These are phyloP conservation scores for Globisporangium nodosum DNA, from an alignment of 352 stramenopile species.

Conservation along the genomic window DNA sequence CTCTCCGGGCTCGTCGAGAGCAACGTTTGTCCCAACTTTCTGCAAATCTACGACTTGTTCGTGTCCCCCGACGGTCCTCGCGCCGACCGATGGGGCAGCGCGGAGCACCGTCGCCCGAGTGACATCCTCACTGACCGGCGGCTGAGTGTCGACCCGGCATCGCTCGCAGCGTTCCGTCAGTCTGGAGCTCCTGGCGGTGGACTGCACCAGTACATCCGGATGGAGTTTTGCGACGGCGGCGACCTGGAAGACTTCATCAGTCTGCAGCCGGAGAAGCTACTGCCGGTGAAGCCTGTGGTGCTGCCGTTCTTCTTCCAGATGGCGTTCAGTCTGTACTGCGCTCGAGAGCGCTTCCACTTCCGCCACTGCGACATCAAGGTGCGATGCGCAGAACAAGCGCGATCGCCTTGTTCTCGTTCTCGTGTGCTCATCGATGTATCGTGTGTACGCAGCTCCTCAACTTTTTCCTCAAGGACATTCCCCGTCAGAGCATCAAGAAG, in stretches of 20 bases:
- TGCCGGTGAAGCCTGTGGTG: slow-evolving; percentile 46
- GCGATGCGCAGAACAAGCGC: not conserved
- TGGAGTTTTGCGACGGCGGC: slow-evolving; percentile 96
- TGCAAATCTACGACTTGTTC: slow-evolving; percentile 91
- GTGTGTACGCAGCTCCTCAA: slow-evolving; percentile 87
- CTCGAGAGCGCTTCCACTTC: slow-evolving; percentile 85
- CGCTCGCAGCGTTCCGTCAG: slow-evolving; percentile 4
- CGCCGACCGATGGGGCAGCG: slow-evolving; percentile 52
- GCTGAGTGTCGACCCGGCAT: slow-evolving; percentile 12
- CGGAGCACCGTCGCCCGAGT: slow-evolving; percentile 54
- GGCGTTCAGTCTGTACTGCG: slow-evolving; percentile 93
- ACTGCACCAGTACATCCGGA: slow-evolving; percentile 95
- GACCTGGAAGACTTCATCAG: slow-evolving; percentile 96
- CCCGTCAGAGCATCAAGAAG: slow-evolving; percentile 23
- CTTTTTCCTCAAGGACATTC: slow-evolving; percentile 93
- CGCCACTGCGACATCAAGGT: slow-evolving; percentile 98
- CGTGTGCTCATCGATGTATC: not conserved
- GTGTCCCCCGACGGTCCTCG: slow-evolving; percentile 63
- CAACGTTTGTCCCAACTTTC: slow-evolving; percentile 93
- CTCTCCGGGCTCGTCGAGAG: slow-evolving; percentile 85
- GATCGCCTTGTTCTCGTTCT: slow-evolving; percentile 3
- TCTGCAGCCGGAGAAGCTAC: slow-evolving; percentile 59
- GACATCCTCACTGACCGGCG: slow-evolving; percentile 37
- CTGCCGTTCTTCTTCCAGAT: slow-evolving; percentile 96
- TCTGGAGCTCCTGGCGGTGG: slow-evolving; percentile 5